Evolutionary conservation across 2,329 filamentous ascomycete genomes (phyloP), one percentile per base, ranked within the genome.

Genomic region (Phyllosticta ampelicida): DNA sequence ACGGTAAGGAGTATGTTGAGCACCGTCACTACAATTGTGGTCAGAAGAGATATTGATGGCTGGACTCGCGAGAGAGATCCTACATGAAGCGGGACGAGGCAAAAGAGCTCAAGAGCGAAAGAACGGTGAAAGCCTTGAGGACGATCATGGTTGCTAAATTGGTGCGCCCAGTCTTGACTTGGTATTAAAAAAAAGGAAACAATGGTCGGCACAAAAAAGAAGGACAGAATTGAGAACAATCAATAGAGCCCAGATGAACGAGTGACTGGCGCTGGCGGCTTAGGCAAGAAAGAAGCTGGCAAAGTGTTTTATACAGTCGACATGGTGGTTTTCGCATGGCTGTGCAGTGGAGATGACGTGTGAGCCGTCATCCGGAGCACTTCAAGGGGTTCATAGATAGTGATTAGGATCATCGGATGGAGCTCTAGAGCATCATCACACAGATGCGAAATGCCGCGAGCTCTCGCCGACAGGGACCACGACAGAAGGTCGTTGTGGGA

Each of bases 1-100:
- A 49, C 61, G 58, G 44, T 59, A 63, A 18, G 60, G 65, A 18
- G 64, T 64, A 50, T 65, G 63, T 30, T 63, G 50, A 11, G 65
- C 62, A 30, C 65, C 65, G 55, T 66, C 56, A 53, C 65, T 66
- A 21, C 36, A 44, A 20, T 21, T 21, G 9, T 9, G 29, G 23
- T 64, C 21, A 64, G 58, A 48, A 29, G 48, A 8, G 9, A 23
- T 19, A 19, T 13, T 18, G 16, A 36, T 54, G 13, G 13, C 18
- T 23, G 5, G 54, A 53, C 21, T 48, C 29, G 44, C 18, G 50
- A 51, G 44, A 11, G 50, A 21, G 19, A n/a, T n/a, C 63, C 21
- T 62, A 64, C 63, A 64, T 64, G 28, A 61, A 61, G 18, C 63
- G 58, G 19, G 60, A 58, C 9, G 58, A 54, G 48, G 53, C 60